Percentiles rank a stretch among this genome's conserved stretches.
These are phyloP conservation scores for Orbilia blumenaviensis DNA, from an alignment of 2,329 filamentous ascomycete species.

Conservation along the genomic window DNA sequence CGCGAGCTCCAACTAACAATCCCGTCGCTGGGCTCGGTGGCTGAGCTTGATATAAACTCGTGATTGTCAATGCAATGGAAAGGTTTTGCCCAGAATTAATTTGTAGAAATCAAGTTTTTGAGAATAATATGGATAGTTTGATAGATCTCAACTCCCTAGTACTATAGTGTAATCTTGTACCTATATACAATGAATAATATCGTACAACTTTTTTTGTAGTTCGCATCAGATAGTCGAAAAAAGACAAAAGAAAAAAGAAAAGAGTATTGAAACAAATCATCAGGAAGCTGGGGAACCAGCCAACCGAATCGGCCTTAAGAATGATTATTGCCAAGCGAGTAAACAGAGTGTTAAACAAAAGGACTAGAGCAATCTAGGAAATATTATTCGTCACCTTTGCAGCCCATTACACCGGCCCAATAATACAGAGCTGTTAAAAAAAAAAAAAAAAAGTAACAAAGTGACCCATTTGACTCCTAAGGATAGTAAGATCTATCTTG, in stretches of 20 bases:
- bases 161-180: not conserved
- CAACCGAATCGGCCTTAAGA: constrained; percentile 11
- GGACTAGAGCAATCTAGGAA: constrained; percentile 16
- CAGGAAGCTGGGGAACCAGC: not conserved
- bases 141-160: not conserved
- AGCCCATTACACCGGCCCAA: constrained; percentile 13
- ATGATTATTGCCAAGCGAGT: constrained; percentile 6
- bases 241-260: not conserved
- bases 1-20: not conserved
- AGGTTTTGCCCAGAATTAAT: too few relatives aligned
- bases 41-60: too few relatives aligned
- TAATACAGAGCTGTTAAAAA: constrained; percentile 9
- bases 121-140: too few relatives aligned
- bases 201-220: constrained; percentile 12
- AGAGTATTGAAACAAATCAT: not conserved
- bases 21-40: not conserved
- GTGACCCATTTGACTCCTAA: constrained; percentile 27
- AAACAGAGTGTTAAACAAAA: constrained; percentile 13
- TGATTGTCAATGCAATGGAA: not conserved
- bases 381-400: constrained; percentile 18
- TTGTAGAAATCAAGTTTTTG: not conserved
- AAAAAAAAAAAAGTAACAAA: constrained; percentile 2
- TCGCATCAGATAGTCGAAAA: not conserved
- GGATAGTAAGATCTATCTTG: constrained; percentile 27
- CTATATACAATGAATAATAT: constrained; percentile 12